Percentiles rank a stretch among this genome's conserved stretches.
Evolutionary conservation across 2,329 filamentous ascomycete genomes (phyloP).

Genomic region (Cryphonectria carpinicola): DNA sequence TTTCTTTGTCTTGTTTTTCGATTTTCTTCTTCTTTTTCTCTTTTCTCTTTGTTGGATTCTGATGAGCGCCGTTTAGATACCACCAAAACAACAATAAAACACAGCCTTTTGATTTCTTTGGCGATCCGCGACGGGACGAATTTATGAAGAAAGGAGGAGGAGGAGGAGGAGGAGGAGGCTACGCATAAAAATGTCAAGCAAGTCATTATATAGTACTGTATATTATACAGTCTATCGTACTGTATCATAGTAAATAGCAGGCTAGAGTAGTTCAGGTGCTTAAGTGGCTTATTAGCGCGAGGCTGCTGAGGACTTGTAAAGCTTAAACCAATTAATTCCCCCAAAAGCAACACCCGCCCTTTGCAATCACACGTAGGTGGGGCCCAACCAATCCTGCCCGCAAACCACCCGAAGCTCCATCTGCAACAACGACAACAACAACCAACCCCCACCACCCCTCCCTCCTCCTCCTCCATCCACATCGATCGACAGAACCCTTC

Average conservation of each 20-base stretch:
- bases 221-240: too few relatives aligned
- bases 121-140: neutral
- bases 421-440: conserved; percentile 18
- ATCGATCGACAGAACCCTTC: neutral
- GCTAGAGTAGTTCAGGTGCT: neutral
- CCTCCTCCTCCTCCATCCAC: neutral
- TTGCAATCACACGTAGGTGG: conserved; percentile 21
- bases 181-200: neutral
- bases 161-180: neutral
- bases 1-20: neutral
- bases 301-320: neutral
- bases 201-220: neutral
- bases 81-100: conserved; percentile 10
- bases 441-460: neutral
- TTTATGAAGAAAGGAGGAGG: neutral
- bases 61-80: conserved; percentile 21
- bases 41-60: neutral
- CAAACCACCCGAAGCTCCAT: conserved; percentile 15
- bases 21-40: neutral
- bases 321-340: neutral
- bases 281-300: neutral
- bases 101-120: conserved; percentile 16
- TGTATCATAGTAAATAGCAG: neutral
- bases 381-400: conserved; percentile 3
- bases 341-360: neutral